A percentile compares a stretch with the other conserved stretches of the same genome.
These are phyloP conservation scores for Pichia sp. DNA, from an alignment of 1,139 yeast genomes.

Conservation along the genomic window DNA sequence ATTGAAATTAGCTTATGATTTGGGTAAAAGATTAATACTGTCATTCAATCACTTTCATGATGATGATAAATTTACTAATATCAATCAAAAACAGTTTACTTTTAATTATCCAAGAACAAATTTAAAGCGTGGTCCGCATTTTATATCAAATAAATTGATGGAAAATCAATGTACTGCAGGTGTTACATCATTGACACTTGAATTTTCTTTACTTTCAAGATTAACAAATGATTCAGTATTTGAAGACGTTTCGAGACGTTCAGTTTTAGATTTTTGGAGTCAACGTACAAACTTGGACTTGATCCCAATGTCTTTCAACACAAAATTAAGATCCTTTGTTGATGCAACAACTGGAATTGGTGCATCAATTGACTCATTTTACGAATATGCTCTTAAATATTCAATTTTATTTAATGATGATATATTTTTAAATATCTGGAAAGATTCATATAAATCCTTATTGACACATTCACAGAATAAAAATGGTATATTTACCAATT, in stretches of 20 bases:
- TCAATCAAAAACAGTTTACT: conserved; percentile 10
- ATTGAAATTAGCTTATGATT: conserved; percentile 59
- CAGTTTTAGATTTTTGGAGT: conserved; percentile 70
- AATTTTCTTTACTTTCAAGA: conserved; percentile 65
- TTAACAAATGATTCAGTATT: conserved; percentile 70
- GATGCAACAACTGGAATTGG: conserved; percentile 74
- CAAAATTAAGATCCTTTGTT: conserved; percentile 42
- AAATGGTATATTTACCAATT: conserved; percentile 48
- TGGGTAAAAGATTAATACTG: conserved; percentile 61
- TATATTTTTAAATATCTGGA: conserved; percentile 54
- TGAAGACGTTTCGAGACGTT: conserved; percentile 52
- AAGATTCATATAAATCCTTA: conserved; percentile 52
- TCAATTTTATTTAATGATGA: conserved; percentile 68
- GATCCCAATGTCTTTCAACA: conserved; percentile 71
- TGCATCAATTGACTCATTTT: conserved; percentile 90
- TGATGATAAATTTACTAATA: conserved; percentile 31
- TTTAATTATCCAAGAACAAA: conserved; percentile 73
- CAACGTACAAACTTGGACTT: conserved; percentile 56
- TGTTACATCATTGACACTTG: conserved; percentile 75
- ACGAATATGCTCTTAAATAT: conserved; percentile 79
- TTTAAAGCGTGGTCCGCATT: conserved; percentile 44
- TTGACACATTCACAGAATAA: conserved; percentile 46
- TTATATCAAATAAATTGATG: conserved; percentile 38
- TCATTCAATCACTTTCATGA: conserved; percentile 48
- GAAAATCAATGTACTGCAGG: conserved; percentile 82